Evolutionary conservation across 164 flowering plant genomes (phyloP).

Genomic region (Nymphaea thermarum): DNA sequence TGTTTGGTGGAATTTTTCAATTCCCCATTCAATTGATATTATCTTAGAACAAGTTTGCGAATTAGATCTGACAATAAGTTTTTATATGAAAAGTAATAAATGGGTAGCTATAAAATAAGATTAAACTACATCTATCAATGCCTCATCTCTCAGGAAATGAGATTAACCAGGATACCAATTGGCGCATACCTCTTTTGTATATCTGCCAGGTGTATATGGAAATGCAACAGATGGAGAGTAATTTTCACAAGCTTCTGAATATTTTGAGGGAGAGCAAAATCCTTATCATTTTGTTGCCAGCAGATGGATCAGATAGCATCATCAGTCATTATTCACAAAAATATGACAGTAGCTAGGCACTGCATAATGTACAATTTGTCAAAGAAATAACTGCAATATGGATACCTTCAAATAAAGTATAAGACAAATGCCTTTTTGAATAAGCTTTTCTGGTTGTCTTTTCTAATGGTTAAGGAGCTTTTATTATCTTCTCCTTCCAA

Average conservation of each 20-base stretch:
- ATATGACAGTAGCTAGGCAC: not conserved
- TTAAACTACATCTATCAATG: not conserved
- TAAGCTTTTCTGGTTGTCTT: constrained; percentile 72
- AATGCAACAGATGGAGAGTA: constrained; percentile 96
- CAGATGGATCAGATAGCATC: not conserved
- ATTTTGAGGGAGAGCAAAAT: constrained; percentile 84
- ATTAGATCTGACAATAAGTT: too few relatives aligned
- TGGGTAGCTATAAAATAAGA: too few relatives aligned
- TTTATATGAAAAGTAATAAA: too few relatives aligned
- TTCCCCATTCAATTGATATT: too few relatives aligned
- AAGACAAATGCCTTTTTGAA: constrained; percentile 86
- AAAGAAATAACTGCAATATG: not conserved
- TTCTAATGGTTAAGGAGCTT: constrained; percentile 72
- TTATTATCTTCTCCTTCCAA: constrained; percentile 97
- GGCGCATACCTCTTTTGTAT: constrained; percentile 67
- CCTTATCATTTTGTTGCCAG: constrained; percentile 71
- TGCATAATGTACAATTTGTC: not conserved
- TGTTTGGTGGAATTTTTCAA: too few relatives aligned
- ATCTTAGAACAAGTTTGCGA: too few relatives aligned
- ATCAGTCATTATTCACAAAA: not conserved
- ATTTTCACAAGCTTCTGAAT: constrained; percentile 84
- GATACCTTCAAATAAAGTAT: constrained; percentile 78
- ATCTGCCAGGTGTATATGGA: constrained; percentile 85
- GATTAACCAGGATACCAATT: too few relatives aligned
- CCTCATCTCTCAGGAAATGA: too few relatives aligned